Evolutionary conservation across 768 basidiomycete genomes (phyloP).

Genomic region (Boletales sp.): DNA sequence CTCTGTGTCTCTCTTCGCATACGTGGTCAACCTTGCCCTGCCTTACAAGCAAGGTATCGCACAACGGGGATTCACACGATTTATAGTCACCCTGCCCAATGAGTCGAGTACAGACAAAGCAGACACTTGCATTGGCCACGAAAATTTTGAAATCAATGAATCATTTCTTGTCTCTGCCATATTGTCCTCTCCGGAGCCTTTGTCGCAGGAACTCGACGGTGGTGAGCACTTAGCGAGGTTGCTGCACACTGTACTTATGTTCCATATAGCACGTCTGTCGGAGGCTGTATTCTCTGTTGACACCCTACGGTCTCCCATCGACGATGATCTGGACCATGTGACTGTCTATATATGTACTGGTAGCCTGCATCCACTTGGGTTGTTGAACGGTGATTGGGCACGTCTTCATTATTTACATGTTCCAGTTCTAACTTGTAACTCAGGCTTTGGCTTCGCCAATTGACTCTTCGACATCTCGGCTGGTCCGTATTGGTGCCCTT

Average conservation of each 20-base stretch:
- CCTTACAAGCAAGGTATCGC: conserved; percentile 74
- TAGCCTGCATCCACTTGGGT: conserved; percentile 63
- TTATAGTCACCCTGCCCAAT: conserved; percentile 45
- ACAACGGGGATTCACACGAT: conserved; percentile 43
- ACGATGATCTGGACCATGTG: conserved; percentile 42
- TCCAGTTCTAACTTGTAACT: conserved; percentile 4
- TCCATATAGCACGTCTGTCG: background rate
- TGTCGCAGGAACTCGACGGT: conserved; percentile 3
- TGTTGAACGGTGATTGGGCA: conserved; percentile 80
- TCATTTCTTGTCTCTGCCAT: conserved; percentile 61
- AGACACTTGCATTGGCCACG: conserved; percentile 22
- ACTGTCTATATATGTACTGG: conserved; percentile 59
- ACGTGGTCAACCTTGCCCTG: conserved; percentile 56
- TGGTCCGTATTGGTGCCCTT: conserved; percentile 56
- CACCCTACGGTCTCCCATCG: conserved; percentile 33
- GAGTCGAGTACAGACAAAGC: conserved; percentile 6
- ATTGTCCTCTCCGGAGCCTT: conserved; percentile 22
- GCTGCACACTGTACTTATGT: background rate
- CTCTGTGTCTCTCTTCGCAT: conserved; percentile 30
- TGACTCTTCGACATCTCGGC: conserved; percentile 37
- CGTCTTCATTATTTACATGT: conserved; percentile 7
- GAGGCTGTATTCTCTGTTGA: conserved; percentile 26
- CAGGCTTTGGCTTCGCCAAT: conserved; percentile 51
- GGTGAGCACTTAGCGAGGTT: conserved; percentile 2
- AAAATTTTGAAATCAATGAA: conserved; percentile 67